Conservation (phyloP, 257 asterid genomes). For the Linderniella brevidens region DNA sequence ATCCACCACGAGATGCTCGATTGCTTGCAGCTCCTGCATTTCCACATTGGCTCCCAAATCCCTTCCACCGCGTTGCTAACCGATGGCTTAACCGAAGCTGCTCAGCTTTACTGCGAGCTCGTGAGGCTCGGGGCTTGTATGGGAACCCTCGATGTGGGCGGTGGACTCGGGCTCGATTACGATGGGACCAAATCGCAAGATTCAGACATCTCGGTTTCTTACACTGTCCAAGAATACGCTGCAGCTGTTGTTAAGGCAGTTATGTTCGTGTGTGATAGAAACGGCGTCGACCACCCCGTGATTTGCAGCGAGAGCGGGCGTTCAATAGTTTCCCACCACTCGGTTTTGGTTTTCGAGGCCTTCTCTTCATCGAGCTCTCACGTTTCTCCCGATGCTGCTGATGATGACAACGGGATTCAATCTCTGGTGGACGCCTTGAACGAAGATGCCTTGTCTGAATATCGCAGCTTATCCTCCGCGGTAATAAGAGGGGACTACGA, state of each 20-base stretch:
- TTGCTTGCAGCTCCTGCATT: constrained; percentile 81
- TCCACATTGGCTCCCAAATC: constrained; percentile 94
- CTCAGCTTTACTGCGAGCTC: constrained; percentile 74
- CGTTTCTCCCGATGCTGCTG: constrained; percentile 12
- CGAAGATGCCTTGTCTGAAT: constrained; percentile 53
- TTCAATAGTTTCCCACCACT: constrained; percentile 92
- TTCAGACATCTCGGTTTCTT: constrained; percentile 72
- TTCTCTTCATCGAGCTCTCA: constrained; percentile 17
- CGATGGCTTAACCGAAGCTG: constrained; percentile 82
- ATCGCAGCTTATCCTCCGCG: constrained; percentile 40
- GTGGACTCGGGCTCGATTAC: constrained; percentile 90
- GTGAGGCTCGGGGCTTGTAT: constrained; percentile 78
- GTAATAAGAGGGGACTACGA: constrained; percentile 57
- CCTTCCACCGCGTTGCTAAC: constrained; percentile 57
- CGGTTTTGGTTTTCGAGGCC: constrained; percentile 65
- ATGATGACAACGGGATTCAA: constrained; percentile 18
- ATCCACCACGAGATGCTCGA: constrained; percentile 58
- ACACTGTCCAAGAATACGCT: constrained; percentile 66
- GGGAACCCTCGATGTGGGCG: constrained; percentile 75
- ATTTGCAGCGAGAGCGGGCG: constrained; percentile 95
- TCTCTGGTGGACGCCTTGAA: constrained; percentile 31
- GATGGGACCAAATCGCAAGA: constrained; percentile 75
- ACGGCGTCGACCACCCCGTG: constrained; percentile 59
- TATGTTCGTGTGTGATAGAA: constrained; percentile 39
- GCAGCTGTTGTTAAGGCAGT: constrained; percentile 69